Evolutionary conservation across 2,329 filamentous ascomycete species (phyloP), one percentile per base, ranked within the genome.

Genomic region (Calonectria pauciramosa): DNA sequence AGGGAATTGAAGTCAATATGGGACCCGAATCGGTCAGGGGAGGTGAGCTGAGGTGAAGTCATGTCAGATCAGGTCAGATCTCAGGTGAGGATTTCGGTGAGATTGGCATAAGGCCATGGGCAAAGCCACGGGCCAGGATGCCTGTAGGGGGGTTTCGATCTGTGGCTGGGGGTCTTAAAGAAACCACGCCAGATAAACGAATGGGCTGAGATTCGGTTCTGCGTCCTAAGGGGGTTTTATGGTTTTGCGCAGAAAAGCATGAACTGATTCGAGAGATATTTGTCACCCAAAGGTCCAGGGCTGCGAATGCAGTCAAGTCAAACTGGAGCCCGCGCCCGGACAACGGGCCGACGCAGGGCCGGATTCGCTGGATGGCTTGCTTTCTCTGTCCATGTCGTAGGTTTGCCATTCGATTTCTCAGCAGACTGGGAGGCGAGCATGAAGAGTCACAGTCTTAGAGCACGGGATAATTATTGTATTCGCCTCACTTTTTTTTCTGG

Each of bases 41-140:
- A 75, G 79, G 72, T 76, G 73, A 79, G 75, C 38, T 68, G 72
- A 78, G 70, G 66, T 70, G 67, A 75, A 56, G 77, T 80, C 72
- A 76, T 63, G 64, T 74, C 75, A 74, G 79, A 64, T 76, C 72
- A 79, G 76, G 68, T 66, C 60, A 79, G 75, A 78, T 76, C 76
- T 77, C 78, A 77, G 78, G 77, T 77, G 79, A 80, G 75, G 69
- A 77, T 79, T 77, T 79, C 77, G 77, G 77, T 79, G 78, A 80
- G 78, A 77, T 77, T 73, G 63, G 36, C 71, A 79, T 79, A 72
- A 80, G 77, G 67, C 78, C 78, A 78, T 77, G 28, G 63, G 41
- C 63, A 67, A 63, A 60, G 51, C 69, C 51, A 64, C 47, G 56
- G 56, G 47, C 65, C 23, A 20, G 41, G 67, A 68, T 36, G 59